Evolutionary conservation across 2,329 filamentous ascomycete species (phyloP), one percentile per base, ranked within the genome.

Genomic region (Nannizziopsis arthrosporioides): DNA sequence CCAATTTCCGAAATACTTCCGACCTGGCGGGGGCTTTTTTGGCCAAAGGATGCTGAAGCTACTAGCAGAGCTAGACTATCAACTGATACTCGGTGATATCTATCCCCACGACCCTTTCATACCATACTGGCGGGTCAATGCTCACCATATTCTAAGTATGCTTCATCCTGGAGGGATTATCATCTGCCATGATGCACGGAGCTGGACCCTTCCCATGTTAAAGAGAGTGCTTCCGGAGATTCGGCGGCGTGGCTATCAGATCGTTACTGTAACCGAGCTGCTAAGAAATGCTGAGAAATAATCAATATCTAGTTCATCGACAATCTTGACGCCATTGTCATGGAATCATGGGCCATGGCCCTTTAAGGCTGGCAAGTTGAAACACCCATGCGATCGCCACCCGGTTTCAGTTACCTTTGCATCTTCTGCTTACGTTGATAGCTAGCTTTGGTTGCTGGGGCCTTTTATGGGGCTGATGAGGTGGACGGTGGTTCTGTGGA

Each of bases 41-140:
- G 87, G 76, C 58, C 69, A 71, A 37, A 64, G 76, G 14, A 89
- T 94, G 80, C 72, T 84, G 12, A 59, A 59, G 31, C 61, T 82
- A 32, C 66, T 86, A 6, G 66, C 67, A 31, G 70, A 67, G 44
- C 61, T 87, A 52, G 81, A 80, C 3, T 89, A 86, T 64, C 72
- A 74, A 43, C 72, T 92, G 44, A 82, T 88, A n/a, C 68, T 94
- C 35, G 88, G 88, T 2, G 81, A 80, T 63, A 81, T 94, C 36
- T 94, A 93, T 66, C 88, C 88, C 4, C 87, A 94, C 68, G 88
- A 94, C 67, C 81, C 88, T n/a, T 87, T 93, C 71, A 82, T 94
- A 50, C 71, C 72, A 8, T 81, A 76, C 58, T 74, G 78, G 55
- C 68, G 71, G 54, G 56, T 88, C 45, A 94, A 94, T 65, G 82